Conservation (phyloP, 257 asterid genomes). For the Schizonepeta tenuifolia region DNA sequence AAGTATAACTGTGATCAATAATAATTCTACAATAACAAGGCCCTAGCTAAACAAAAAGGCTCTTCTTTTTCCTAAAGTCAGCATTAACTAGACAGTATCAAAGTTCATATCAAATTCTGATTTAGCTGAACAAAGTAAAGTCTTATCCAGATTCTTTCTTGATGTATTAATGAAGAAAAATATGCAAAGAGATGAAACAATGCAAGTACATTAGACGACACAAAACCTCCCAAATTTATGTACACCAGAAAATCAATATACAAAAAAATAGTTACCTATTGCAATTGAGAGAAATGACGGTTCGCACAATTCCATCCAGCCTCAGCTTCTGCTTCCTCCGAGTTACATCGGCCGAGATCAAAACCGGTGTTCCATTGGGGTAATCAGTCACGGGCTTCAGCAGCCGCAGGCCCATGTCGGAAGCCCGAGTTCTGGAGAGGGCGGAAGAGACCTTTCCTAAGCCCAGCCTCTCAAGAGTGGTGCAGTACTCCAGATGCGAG, state of each 20-base stretch:
- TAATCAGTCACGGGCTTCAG: slow-evolving; percentile 63
- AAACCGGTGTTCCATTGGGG: slow-evolving; percentile 81
- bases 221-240: too few relatives aligned
- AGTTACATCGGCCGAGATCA: slow-evolving; percentile 72
- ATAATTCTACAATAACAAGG: background rate
- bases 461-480: slow-evolving; percentile 87
- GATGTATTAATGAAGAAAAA: background rate
- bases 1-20: background rate
- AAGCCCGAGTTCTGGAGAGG: slow-evolving; percentile 68
- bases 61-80: background rate
- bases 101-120: background rate
- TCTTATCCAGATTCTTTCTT: background rate
- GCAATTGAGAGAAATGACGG: slow-evolving; percentile 73
- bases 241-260: background rate
- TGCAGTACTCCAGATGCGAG: slow-evolving; percentile 78
- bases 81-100: background rate
- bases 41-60: background rate
- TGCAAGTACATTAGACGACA: too few relatives aligned
- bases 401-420: slow-evolving; percentile 80
- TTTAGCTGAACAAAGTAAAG: background rate
- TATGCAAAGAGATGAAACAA: too few relatives aligned
- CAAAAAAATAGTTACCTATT: slow-evolving; percentile 54
- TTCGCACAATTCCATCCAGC: slow-evolving; percentile 80
- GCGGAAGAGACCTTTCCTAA: slow-evolving; percentile 65
- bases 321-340: slow-evolving; percentile 72